A percentile compares a stretch with the other conserved stretches of the same genome.
These are phyloP conservation scores for Russula vinacea DNA, from an alignment of 768 basidiomycete species.

Conservation along the genomic window DNA sequence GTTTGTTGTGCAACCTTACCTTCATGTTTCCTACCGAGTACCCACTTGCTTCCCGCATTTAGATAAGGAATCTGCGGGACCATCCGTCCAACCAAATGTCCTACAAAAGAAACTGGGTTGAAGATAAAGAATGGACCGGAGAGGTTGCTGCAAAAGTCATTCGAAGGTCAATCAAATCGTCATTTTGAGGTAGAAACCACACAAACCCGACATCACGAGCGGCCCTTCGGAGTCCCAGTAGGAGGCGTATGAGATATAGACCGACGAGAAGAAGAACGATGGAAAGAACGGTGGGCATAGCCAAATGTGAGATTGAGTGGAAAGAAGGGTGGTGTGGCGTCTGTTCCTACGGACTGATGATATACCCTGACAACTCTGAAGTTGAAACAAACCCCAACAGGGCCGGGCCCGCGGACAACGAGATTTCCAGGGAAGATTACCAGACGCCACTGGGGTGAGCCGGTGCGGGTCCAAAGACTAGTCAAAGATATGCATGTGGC, in stretches of 20 bases:
- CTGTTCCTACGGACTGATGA: too few relatives aligned
- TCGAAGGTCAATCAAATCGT: not conserved
- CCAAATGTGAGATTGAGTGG: not conserved
- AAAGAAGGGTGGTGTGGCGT: not conserved
- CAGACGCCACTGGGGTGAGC: too few relatives aligned
- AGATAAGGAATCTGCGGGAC: not conserved
- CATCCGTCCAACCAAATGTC: not conserved
- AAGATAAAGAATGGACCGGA: constrained; percentile 11
- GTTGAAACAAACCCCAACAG: too few relatives aligned
- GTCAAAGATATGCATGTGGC: too few relatives aligned
- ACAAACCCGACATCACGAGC: constrained; percentile 10
- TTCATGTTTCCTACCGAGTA: not conserved
- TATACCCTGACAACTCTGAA: too few relatives aligned
- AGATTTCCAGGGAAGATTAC: too few relatives aligned
- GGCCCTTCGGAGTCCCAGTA: constrained; percentile 8
- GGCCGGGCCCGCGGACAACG: too few relatives aligned
- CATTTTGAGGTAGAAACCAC: too few relatives aligned
- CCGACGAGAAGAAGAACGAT: not conserved
- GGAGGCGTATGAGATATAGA: not conserved
- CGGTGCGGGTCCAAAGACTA: too few relatives aligned
- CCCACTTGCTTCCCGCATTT: not conserved
- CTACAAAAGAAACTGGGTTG: not conserved
- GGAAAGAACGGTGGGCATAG: not conserved
- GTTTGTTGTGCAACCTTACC: not conserved
- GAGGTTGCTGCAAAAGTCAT: constrained; percentile 5